A percentile compares a stretch with the other conserved stretches of the same genome.
phyloP scores from a whole-genome alignment of 148 eudicot species.

The Rheum nobile region DNA sequence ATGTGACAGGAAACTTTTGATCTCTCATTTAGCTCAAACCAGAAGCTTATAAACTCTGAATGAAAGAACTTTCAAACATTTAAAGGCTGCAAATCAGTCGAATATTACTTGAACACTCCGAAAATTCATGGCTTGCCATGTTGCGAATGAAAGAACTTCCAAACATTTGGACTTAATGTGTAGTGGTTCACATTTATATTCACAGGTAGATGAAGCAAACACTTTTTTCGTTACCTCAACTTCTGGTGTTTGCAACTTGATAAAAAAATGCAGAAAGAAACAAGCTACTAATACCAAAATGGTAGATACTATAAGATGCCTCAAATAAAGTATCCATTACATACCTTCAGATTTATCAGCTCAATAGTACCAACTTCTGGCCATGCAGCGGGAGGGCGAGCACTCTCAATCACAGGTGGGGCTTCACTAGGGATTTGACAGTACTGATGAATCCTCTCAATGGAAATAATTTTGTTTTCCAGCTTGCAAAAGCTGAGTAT shows the following conservation, averaged over 20 bases:
- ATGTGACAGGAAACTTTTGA: neutral
- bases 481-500: constrained; percentile 99
- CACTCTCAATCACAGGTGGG: constrained; percentile 64
- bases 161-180: neutral
- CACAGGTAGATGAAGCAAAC: neutral
- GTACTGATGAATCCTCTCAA: constrained; percentile 92
- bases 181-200: neutral
- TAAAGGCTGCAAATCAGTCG: neutral
- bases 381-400: constrained; percentile 70
- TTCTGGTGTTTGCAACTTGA: neutral
- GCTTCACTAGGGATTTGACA: constrained; percentile 86
- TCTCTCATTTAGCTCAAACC: neutral
- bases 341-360: constrained; percentile 71
- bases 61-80: neutral
- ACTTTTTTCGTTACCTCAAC: neutral
- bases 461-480: constrained; percentile 93
- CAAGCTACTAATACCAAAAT: neutral
- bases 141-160: neutral
- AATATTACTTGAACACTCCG: neutral
- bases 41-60: neutral
- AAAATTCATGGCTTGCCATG: neutral
- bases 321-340: neutral
- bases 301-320: neutral
- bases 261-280: neutral
- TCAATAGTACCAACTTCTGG: constrained; percentile 84